Evolutionary conservation across 2,329 filamentous ascomycete species (phyloP).

Genomic region (Ophiocordyceps unilateralis): DNA sequence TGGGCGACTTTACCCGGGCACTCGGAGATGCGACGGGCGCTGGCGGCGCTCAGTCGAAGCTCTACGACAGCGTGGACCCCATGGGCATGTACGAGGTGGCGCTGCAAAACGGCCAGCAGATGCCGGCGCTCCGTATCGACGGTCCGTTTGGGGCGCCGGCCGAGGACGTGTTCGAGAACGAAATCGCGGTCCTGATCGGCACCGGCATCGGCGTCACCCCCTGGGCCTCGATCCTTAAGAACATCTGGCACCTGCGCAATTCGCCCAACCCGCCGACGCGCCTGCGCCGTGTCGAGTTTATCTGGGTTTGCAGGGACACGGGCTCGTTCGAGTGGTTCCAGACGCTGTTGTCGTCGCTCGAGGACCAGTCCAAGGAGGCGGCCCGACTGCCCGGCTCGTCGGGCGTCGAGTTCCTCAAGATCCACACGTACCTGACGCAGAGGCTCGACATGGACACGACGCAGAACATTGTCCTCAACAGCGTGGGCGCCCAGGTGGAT

Average conservation of each 20-base stretch:
- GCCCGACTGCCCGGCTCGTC: constrained; percentile 50
- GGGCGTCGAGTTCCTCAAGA: constrained; percentile 75
- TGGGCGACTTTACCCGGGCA: constrained; percentile 37
- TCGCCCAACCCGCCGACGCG: constrained; percentile 77
- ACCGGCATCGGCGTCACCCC: constrained; percentile 41
- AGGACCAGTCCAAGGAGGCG: constrained; percentile 62
- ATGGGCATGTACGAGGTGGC: constrained; percentile 98
- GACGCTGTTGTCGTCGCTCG: constrained; percentile 75
- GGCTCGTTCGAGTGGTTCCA: constrained; percentile 99
- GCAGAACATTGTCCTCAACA: constrained; percentile 94
- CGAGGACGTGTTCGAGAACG: constrained; percentile 39
- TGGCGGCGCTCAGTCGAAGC: constrained; percentile 60
- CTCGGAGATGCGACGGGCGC: constrained; percentile 27
- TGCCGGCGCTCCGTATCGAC: constrained; percentile 62
- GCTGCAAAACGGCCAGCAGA: constrained; percentile 77
- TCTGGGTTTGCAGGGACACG: constrained; percentile 96
- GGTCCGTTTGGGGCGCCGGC: constrained; percentile 41
- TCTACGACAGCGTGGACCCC: constrained; percentile 80
- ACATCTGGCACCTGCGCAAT: constrained; percentile 51
- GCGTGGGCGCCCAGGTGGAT: constrained; percentile 72
- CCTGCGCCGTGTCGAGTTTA: constrained; percentile 90
- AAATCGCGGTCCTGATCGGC: constrained; percentile 36
- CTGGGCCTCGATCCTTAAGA: constrained; percentile 37
- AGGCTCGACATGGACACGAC: constrained; percentile 80
- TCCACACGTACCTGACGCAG: constrained; percentile 95